Percentiles rank a stretch among this genome's conserved stretches.
These are phyloP conservation scores for Ceratocystis albifundus DNA, from an alignment of 2,329 filamentous ascomycete genomes.

Conservation along the genomic window DNA sequence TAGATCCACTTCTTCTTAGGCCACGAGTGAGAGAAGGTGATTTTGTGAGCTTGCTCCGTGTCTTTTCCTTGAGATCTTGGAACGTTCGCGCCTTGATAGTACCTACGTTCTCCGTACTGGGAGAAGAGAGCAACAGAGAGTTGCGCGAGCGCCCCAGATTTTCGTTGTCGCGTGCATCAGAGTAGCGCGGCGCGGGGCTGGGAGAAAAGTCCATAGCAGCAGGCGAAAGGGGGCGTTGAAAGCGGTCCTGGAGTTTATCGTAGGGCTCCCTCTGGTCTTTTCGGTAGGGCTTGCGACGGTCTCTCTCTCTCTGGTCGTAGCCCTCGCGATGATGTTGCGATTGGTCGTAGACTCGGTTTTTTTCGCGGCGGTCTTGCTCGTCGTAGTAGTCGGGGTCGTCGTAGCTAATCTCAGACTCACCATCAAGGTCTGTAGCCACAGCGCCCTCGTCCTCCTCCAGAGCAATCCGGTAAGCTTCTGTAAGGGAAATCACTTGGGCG, in stretches of 20 bases:
- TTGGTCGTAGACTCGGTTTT: not conserved
- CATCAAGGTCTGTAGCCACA: constrained; percentile 17
- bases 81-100: constrained; percentile 7
- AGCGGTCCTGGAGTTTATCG: not conserved
- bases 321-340: not conserved
- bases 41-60: constrained; percentile 16
- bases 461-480: constrained; percentile 21
- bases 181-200: not conserved
- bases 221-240: constrained; percentile 14
- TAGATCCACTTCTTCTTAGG: constrained; percentile 20
- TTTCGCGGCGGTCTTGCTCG: not conserved
- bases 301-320: not conserved
- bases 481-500: constrained; percentile 22
- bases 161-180: constrained; percentile 8
- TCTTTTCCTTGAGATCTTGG: constrained; percentile 18
- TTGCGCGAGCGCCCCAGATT: not conserved
- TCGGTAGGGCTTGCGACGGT: not conserved
- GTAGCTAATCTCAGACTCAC: constrained; percentile 20
- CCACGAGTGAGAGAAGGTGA: constrained; percentile 21
- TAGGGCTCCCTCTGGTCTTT: not conserved
- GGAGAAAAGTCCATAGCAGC: constrained; percentile 15
- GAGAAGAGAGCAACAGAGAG: not conserved
- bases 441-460: constrained; percentile 22
- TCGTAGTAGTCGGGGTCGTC: constrained; percentile 15
- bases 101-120: constrained; percentile 17